Conservation (phyloP, 345 rosid genomes). For the Corchorus olitorius region DNA sequence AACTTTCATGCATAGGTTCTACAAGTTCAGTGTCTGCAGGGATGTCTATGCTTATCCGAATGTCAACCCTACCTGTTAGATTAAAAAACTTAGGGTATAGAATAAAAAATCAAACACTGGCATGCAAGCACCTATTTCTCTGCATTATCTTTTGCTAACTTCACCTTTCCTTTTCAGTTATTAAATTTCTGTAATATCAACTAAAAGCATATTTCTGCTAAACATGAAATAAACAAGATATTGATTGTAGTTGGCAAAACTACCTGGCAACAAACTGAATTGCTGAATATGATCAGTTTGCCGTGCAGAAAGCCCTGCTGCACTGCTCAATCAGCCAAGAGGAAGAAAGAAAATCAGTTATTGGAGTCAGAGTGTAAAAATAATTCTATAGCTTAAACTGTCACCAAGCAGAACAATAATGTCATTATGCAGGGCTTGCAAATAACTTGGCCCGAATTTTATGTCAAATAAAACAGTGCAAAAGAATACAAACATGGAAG, state of each 20-base stretch:
- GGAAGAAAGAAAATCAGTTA: slow-evolving; percentile 4
- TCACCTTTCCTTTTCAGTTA: background rate
- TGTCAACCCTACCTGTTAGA: slow-evolving; percentile 67
- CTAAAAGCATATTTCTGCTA: background rate
- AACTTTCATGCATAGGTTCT: slow-evolving; percentile 77
- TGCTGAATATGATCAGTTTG: slow-evolving; percentile 49
- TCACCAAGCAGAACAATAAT: slow-evolving; percentile 8
- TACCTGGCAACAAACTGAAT: slow-evolving; percentile 83
- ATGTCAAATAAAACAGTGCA: background rate
- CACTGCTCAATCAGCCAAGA: slow-evolving; percentile 48
- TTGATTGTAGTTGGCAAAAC: slow-evolving; percentile 1
- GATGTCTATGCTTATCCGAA: slow-evolving; percentile 60
- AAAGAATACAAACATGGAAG: background rate
- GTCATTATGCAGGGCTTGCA: background rate
- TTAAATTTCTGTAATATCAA: background rate
- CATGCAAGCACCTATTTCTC: background rate
- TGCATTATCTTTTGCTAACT: background rate
- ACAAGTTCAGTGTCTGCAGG: slow-evolving; percentile 69
- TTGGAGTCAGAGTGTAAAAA: background rate
- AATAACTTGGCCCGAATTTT: background rate
- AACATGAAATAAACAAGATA: slow-evolving; percentile 6
- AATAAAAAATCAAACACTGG: background rate
- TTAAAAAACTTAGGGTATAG: background rate
- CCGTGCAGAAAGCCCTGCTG: slow-evolving; percentile 44
- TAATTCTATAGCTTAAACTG: background rate